Evolutionary conservation across 345 rosid species (phyloP).

Genomic region (Toxicodendron radicans): DNA sequence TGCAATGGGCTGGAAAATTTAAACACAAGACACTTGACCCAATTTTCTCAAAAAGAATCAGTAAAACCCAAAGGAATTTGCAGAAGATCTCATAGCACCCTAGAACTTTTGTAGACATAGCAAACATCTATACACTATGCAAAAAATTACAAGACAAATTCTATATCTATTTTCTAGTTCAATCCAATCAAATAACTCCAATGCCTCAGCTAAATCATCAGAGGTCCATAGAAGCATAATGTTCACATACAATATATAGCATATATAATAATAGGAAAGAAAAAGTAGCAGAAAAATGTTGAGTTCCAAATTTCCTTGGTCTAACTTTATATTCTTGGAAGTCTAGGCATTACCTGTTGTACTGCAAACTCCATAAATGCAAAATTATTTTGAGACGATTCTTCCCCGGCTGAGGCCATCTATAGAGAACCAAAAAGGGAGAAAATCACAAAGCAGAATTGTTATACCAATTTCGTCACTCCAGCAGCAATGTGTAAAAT

Average conservation of each 20-base stretch:
- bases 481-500: no score
- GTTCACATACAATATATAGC: background rate
- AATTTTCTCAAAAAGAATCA: background rate
- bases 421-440: background rate
- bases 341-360: conserved; percentile 44
- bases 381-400: conserved; percentile 26
- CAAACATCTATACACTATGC: background rate
- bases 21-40: background rate
- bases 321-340: background rate
- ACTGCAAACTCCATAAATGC: conserved; percentile 54
- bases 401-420: conserved; percentile 30
- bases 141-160: background rate
- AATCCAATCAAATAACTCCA: background rate
- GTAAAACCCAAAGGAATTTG: background rate
- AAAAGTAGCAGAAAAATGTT: background rate
- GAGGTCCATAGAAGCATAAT: background rate
- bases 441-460: no score
- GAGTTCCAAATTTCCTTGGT: background rate
- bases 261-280: background rate
- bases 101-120: background rate
- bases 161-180: background rate
- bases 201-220: background rate
- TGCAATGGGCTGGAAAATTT: no score
- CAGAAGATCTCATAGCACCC: background rate
- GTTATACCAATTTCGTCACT: no score